Evolutionary conservation across 306 rosid species (phyloP).

Genomic region (Rubus idaeus): DNA sequence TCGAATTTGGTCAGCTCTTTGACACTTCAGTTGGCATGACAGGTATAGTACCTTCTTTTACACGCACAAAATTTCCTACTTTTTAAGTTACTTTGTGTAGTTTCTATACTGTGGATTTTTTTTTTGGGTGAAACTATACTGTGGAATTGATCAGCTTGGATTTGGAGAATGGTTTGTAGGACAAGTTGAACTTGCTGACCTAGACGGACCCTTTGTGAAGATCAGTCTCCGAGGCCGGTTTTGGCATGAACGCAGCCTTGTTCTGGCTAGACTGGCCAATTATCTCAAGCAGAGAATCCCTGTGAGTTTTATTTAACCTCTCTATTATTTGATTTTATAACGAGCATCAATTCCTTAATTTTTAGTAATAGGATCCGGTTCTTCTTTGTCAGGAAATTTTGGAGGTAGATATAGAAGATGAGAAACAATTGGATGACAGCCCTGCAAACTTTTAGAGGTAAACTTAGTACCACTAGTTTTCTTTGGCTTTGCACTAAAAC

Average conservation of each 20-base stretch:
- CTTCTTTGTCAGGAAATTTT: constrained; percentile 66
- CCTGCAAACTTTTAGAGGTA: constrained; percentile 66
- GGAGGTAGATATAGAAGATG: constrained; percentile 90
- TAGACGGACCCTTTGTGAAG: constrained; percentile 88
- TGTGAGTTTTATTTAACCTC: constrained; percentile 38
- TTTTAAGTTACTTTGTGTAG: neutral
- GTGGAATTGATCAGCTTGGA: neutral
- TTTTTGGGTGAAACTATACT: neutral
- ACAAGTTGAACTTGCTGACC: constrained; percentile 64
- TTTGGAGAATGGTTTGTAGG: constrained; percentile 37
- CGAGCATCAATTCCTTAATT: neutral
- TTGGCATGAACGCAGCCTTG: constrained; percentile 83
- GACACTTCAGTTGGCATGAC: constrained; percentile 91
- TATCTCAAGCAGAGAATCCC: constrained; percentile 90
- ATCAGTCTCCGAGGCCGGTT: constrained; percentile 86
- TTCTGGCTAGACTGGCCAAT: constrained; percentile 71
- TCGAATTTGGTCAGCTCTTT: constrained; percentile 69
- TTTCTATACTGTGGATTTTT: neutral
- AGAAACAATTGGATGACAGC: constrained; percentile 94
- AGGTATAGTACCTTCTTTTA: constrained; percentile 30
- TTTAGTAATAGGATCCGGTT: neutral
- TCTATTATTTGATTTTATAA: neutral
- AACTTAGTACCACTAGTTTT: neutral
- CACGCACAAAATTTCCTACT: neutral
- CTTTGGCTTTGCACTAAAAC: neutral